phyloP scores from a whole-genome alignment of 2,329 filamentous ascomycete species.

The Hypomyces rosellus region DNA sequence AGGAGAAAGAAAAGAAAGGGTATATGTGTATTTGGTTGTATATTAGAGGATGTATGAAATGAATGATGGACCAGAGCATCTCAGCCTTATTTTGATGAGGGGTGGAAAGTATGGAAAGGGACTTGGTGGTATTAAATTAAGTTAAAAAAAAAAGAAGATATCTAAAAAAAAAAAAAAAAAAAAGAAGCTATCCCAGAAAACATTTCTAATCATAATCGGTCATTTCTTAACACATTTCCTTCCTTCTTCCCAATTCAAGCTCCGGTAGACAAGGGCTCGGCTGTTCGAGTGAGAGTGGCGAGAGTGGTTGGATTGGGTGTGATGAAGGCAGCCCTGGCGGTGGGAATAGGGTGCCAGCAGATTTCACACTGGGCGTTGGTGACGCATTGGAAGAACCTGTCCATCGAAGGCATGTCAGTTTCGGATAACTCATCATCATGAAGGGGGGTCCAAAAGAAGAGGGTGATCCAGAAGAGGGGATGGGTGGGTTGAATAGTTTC shows the following conservation, averaged over 20 bases:
- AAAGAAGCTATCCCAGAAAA: too few relatives aligned
- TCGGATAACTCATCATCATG: not conserved
- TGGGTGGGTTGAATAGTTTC: too few relatives aligned
- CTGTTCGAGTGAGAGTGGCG: not conserved
- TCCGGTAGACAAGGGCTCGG: too few relatives aligned
- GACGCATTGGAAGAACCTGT: conserved; percentile 24
- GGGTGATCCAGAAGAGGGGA: too few relatives aligned
- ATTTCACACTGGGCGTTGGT: conserved; percentile 20
- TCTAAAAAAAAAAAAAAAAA: too few relatives aligned
- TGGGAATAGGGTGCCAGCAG: conserved; percentile 16
- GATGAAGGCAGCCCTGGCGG: conserved; percentile 7
- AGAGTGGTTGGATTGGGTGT: not conserved
- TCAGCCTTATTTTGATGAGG: not conserved
- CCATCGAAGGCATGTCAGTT: not conserved
- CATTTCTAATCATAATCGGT: too few relatives aligned
- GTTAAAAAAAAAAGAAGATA: too few relatives aligned
- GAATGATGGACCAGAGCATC: conserved; percentile 7
- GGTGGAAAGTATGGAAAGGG: too few relatives aligned
- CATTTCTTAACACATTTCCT: too few relatives aligned
- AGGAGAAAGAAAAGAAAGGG: not conserved
- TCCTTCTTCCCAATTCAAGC: too few relatives aligned
- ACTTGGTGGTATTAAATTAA: too few relatives aligned
- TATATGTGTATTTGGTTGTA: conserved; percentile 11
- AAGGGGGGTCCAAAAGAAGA: too few relatives aligned
- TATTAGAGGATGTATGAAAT: conserved; percentile 14